Evolutionary conservation across 768 basidiomycete genomes (phyloP), one percentile per base, ranked within the genome.

Genomic region (Rubroboletus pulcherrimus): DNA sequence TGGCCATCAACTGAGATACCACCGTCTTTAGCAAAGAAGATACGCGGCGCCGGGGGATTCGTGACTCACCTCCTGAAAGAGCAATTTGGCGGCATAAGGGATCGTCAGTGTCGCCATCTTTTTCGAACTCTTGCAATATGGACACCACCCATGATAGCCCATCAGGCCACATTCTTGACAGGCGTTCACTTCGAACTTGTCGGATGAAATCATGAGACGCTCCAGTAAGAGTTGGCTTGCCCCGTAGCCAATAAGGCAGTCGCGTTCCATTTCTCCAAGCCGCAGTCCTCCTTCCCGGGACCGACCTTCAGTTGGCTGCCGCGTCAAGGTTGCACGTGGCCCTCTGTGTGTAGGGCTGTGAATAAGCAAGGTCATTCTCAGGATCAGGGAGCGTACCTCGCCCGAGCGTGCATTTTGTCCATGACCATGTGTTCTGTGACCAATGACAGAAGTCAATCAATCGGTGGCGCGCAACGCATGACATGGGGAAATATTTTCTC

Each of bases 381-480:
- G 50, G 43, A 49, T 33, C 39, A 26, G 29, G n/a, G 26, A 26
- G 37, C 79, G 64, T 71, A 87, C 92, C 93, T 88, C 49, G 97
- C 94, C 55, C 97, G 87, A 61, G 97, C 97, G 65, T 99, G 97
- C 97, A 99, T 99, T 79, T 99, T 99, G 80, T 99, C 97, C 87
- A 98, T 90, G 49, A 98, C 96, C 96, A 98, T 98, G 76, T 96
- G 95, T 77, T 95, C 86, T 90, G 62, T 39, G 48, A 38, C 24
- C 55, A 24, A 51, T 56, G 60, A 56, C 21, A 51, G 21, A 51
- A 63, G 60, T 64, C n/a, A 62, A 46, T 53, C 38, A 48, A 39
- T 37, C 48, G 7, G 51, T 48, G 47, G 21, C 44, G 53, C 49
- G 51, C 44, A 49, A 31, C 42, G 24, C 15, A 19, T 17, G 26